Evolutionary conservation across 129 eudicot genomes (phyloP).

Genomic region (Kitagawia praeruptora): DNA sequence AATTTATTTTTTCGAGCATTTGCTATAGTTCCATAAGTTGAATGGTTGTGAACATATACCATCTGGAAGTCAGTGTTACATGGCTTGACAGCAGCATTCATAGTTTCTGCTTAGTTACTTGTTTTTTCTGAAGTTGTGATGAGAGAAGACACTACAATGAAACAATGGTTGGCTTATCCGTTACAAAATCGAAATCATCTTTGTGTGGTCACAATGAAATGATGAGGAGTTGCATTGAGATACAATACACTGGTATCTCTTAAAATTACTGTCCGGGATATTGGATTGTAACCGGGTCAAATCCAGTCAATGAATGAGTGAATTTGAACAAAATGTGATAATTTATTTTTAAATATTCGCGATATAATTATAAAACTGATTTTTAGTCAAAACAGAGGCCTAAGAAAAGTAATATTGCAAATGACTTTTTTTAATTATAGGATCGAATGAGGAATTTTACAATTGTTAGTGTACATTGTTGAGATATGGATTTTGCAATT

Average conservation of each 20-base stretch:
- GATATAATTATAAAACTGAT: no score
- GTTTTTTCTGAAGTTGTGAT: not conserved
- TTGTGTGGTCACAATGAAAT: constrained; percentile 8
- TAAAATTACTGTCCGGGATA: not conserved
- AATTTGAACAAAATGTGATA: no score
- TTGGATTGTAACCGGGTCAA: no score
- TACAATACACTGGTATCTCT: not conserved
- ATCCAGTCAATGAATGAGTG: no score
- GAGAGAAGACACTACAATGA: not conserved
- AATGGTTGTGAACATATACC: constrained; percentile 6
- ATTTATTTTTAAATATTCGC: no score
- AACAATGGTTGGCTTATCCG: not conserved
- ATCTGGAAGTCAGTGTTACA: constrained; percentile 15
- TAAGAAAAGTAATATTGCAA: no score
- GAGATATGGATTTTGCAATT: no score
- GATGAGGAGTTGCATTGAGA: not conserved
- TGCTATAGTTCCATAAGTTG: not conserved
- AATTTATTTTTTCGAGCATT: not conserved
- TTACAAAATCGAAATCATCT: not conserved
- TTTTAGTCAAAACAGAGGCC: no score
- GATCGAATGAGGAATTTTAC: no score
- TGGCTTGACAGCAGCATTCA: constrained; percentile 29
- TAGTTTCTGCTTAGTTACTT: constrained; percentile 7
- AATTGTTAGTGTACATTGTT: no score
- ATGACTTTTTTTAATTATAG: no score